Conservation (phyloP, 805 yeast species). For the Candida sphagnicola region DNA sequence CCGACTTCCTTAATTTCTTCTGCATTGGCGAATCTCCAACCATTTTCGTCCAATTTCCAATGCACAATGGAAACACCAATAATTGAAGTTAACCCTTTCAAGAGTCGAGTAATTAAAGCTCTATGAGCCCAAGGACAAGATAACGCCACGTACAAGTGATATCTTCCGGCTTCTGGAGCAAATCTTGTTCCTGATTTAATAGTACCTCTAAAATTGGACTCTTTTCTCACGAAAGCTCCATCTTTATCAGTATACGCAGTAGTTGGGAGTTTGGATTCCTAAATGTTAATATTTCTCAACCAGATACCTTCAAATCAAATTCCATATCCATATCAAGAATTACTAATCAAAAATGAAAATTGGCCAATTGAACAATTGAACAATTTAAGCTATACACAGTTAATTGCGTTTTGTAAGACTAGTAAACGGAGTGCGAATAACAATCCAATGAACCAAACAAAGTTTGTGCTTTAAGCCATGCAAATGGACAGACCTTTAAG, state of each 20-base stretch:
- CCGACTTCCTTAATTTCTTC: constrained; percentile 23
- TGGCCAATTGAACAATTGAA: too few species aligned
- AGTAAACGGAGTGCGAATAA: too few species aligned
- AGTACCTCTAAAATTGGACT: constrained; percentile 53
- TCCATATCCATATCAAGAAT: too few species aligned
- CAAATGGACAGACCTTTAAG: too few species aligned
- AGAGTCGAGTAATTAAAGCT: constrained; percentile 62
- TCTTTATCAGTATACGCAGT: constrained; percentile 11
- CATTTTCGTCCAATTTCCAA: constrained; percentile 83
- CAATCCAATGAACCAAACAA: too few species aligned
- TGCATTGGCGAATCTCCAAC: constrained; percentile 76
- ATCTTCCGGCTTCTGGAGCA: constrained; percentile 73
- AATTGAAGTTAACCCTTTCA: constrained; percentile 63
- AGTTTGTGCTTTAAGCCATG: too few species aligned
- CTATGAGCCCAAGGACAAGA: constrained; percentile 99
- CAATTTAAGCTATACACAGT: too few species aligned
- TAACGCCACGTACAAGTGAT: constrained; percentile 79
- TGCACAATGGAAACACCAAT: constrained; percentile 78
- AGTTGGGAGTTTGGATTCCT: neutral
- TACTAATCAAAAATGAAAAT: too few species aligned
- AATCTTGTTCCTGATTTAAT: constrained; percentile 60
- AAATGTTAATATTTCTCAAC: neutral
- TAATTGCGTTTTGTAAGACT: too few species aligned
- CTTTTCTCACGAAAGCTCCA: constrained; percentile 21
- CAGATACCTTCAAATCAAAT: too few species aligned